Base-by-base conservation (phyloP, 2,329 filamentous ascomycete species). In the Paecilomyces niveus region DNA sequence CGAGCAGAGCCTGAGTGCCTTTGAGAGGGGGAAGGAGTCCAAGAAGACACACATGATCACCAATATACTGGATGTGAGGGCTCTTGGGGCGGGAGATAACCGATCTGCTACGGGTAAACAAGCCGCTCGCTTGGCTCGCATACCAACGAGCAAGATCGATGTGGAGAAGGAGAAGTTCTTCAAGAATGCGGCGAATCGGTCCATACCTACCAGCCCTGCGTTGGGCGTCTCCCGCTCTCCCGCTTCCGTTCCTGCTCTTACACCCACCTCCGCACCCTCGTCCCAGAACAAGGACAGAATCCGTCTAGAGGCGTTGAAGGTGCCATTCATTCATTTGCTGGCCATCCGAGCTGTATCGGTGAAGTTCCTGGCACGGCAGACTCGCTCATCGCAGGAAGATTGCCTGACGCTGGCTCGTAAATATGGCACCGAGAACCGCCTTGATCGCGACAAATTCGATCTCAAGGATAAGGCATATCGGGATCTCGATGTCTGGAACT, bases 401-500 rank as follows among this genome's bases (percentile, higher is more conserved):
- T 74, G 80, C 56, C 68, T 74, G 31, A 68, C 73, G 39, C 68
- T 84, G 39, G 71, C 81, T 61, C 76, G 67, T 59, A 85, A 84
- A 70, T 78, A 84, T 64, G 83, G 79, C 13, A 75, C 77, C 58
- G 76, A 80, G 63, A 78, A 78, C 54, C 72, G 78, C 51, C 72
- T 80, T 45, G 78, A 76, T 57, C 68, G 78, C 18, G 72, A 78
- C 58, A 80, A 81, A 61, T 84, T 79, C 71, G 73, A 81, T 64
- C 74, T 88, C 61, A 79, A 74, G 33, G 84, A 86, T 70, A 83
- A 83, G 65, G 72, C 76, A 15, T 87, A 81, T 68, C 83, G 83
- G 64, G 84, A 87, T 56, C 73, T 88, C 61, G 83, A 86, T 65
- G 78, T 85, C 9, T 87, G 80, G 78, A 81, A 78, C 7, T 87